Evolutionary conservation across 352 stramenopile genomes (phyloP), one percentile per base, ranked within the genome.

Genomic region (Phytophthora pseudosyringae): DNA sequence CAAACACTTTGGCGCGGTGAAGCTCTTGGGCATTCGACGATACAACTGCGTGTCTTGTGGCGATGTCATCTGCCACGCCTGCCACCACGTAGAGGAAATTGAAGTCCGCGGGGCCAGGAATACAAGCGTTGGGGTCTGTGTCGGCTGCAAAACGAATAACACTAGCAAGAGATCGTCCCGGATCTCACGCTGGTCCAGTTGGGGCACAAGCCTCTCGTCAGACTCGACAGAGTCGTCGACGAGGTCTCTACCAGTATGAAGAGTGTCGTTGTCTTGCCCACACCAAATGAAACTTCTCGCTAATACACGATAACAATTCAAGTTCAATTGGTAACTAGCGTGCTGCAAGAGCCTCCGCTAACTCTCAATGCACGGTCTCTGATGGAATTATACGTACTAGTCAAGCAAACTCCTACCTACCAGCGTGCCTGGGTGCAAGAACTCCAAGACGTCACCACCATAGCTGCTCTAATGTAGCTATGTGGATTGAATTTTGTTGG

Each of bases 31-130:
- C 39, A 71, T 49, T 39, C 65, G 65, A 16, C 63, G 70, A 45
- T 71, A 72, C 63, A 86, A 89, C 59, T 89, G 80, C 55, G 65
- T 72, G 7, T 61, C 67, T 3, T 89, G 77, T 57, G 80, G 80
- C 5, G 66, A 84, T 36, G 80, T 73, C 12, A 75, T 89, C 43
- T 89, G 80, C 50, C 62, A 71, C 13, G 53, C 72, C 2, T 88
- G 79, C 48, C 67, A 71, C 28, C 39, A 73, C 31, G 54, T 74
- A 1, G 71, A 78, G 41, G 52, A 65, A n/a, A 61, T 85, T 26
- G 63, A 83, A 33, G 25, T 85, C 11, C 59, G 69, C 3, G 68
- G 71, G 10, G 67, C 48, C 8, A 57, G 53, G 16, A 67, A 71
- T 28, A 75, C 46, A 10, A 54, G 21, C 3, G 62, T 75, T 21